phyloP scores from a whole-genome alignment of 176 grass and related monocot genomes.

The Eragrostis curvula region DNA sequence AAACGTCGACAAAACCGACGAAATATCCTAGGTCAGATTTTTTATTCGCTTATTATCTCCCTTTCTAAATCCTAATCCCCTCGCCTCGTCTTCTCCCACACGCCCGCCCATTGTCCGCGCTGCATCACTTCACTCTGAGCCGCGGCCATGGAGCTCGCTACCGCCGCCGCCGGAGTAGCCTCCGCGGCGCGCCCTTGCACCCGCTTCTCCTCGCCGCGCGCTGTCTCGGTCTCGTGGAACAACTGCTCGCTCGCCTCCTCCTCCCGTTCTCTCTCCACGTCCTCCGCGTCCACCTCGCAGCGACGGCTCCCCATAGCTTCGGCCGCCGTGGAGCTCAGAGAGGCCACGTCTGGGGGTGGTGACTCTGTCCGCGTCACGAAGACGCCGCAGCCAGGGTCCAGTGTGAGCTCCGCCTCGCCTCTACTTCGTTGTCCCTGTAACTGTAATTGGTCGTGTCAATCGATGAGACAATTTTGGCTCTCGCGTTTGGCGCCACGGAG shows the following conservation, averaged over 20 bases:
- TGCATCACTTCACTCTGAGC: constrained; percentile 8
- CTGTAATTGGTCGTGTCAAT: constrained; percentile 13
- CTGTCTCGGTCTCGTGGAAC: background rate
- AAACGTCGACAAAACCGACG: background rate
- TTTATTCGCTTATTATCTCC: background rate
- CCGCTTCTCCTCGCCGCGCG: constrained; percentile 1
- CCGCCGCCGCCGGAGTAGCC: constrained; percentile 27
- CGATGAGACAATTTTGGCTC: background rate
- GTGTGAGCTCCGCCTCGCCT: constrained; percentile 38
- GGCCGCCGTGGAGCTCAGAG: constrained; percentile 41
- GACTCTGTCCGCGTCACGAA: constrained; percentile 64
- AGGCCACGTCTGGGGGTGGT: constrained; percentile 34
- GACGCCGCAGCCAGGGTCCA: constrained; percentile 54
- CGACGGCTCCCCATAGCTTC: constrained; percentile 28
- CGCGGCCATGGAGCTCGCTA: constrained; percentile 58
- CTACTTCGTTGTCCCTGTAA: background rate
- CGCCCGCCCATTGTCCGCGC: background rate
- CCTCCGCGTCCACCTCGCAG: constrained; percentile 38
- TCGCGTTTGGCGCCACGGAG: background rate
- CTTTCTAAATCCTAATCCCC: constrained; percentile 2
- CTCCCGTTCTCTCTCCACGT: constrained; percentile 24
- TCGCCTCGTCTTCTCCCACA: constrained; percentile 23
- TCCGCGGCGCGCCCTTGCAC: background rate
- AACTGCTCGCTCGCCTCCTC: background rate
- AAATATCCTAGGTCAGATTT: background rate